Evolutionary conservation across 2,329 filamentous ascomycete species (phyloP), one percentile per base, ranked within the genome.

Genomic region (Xylaria arbuscula): DNA sequence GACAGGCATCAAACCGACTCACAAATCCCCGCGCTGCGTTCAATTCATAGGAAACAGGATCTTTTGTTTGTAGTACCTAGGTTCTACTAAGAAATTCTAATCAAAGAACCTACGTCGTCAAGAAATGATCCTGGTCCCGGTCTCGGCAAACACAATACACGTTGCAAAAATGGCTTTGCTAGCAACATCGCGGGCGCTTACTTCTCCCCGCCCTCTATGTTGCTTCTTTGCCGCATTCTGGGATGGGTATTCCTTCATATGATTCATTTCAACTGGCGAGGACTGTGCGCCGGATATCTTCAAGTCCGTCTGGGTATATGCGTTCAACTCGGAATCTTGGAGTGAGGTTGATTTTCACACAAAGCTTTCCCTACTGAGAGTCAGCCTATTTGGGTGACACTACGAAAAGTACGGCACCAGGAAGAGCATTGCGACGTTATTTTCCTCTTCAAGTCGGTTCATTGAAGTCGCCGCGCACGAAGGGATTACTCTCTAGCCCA

Each of bases 401-500:
- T 32, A 58, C 9, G 47, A 48, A 34, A 48, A 47, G 47, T 62
- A 22, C 28, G 40, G 61, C 15, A 15, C 55, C 45, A 22, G 13
- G 28, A 51, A 45, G 32, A 28, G 28, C 48, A 24, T 17, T 24
- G 13, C 32, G 15, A 32, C 47, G 9, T 42, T 42, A 34, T 56
- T 28, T 42, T 24, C 54, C 28, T 32, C 17, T 54, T 69, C 57
- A 71, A 32, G 36, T 56, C 9, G 24, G 50, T 10, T 47, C 17
- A 13, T 32, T 32, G 36, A 51, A 53, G 19, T 50, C 32, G 61
- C 22, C 54, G 48, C n/a, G 24, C 13, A 67, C 3, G 67, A 74
- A 74, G 51, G 75, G 73, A 34, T 76, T 76, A 67, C 70, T 67
- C 58, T 75, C 73, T 38, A 75, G 66, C 28, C 75, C 75, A 61